Evolutionary conservation across 2,329 filamentous ascomycete genomes (phyloP).

Genomic region (Beauveria sp.): DNA sequence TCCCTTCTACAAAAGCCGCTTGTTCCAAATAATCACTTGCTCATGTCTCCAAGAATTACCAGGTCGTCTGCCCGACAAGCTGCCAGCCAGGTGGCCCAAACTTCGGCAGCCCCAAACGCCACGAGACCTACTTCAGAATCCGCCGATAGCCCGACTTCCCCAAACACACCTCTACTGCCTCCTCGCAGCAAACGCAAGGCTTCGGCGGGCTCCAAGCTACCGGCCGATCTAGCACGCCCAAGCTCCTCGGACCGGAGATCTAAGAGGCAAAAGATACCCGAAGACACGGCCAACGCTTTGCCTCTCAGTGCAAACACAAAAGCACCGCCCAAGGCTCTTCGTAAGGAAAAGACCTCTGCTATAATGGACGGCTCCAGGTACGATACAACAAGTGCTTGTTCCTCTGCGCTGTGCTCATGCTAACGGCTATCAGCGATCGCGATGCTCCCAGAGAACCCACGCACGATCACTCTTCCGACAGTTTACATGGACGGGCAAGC

Average conservation of each 20-base stretch:
- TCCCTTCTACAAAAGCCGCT: conserved; percentile 12
- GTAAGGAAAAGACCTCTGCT: conserved; percentile 52
- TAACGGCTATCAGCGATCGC: not conserved
- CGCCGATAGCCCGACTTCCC: conserved; percentile 29
- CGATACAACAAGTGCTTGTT: conserved; percentile 23
- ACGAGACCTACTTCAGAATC: conserved; percentile 30
- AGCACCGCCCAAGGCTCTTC: conserved; percentile 39
- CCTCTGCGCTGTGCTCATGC: conserved; percentile 14
- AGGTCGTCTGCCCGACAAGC: conserved; percentile 89
- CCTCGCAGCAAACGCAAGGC: conserved; percentile 80
- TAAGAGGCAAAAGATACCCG: conserved; percentile 63
- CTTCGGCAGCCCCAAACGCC: conserved; percentile 33
- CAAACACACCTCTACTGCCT: conserved; percentile 33
- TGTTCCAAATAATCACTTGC: conserved; percentile 35
- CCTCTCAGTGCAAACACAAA: conserved; percentile 24
- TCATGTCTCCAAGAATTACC: conserved; percentile 96
- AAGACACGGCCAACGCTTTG: conserved; percentile 24
- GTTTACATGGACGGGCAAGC: not conserved
- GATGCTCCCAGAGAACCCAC: not conserved
- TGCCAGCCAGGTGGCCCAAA: conserved; percentile 52
- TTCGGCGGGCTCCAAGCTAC: conserved; percentile 43
- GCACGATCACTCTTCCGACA: not conserved
- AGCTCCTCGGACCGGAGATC: conserved; percentile 47
- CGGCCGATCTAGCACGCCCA: conserved; percentile 23
- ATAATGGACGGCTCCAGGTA: conserved; percentile 70